phyloP scores from a whole-genome alignment of 495 filamentous ascomycete species.

The Penicillium waksmanii region DNA sequence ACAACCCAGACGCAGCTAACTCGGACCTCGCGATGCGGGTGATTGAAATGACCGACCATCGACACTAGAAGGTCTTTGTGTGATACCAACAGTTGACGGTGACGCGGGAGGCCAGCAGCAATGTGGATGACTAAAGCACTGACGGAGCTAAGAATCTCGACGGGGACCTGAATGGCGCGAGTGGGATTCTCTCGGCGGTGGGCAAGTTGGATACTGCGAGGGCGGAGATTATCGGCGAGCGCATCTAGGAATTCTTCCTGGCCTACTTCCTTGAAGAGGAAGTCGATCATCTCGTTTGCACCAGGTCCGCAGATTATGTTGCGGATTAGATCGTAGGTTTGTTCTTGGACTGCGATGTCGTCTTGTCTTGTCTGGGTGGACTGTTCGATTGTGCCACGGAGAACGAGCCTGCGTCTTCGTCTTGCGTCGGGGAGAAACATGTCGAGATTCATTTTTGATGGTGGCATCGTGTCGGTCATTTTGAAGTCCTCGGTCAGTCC shows the following conservation, averaged over 20 bases:
- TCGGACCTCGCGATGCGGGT: constrained; percentile 70
- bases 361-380: constrained; percentile 66
- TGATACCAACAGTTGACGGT: constrained; percentile 74
- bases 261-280: constrained; percentile 75
- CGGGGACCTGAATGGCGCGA: constrained; percentile 51
- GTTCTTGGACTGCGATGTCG: constrained; percentile 84
- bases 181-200: constrained; percentile 40
- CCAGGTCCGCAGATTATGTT: constrained; percentile 80
- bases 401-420: constrained; percentile 49
- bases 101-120: constrained; percentile 73
- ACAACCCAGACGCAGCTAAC: constrained; percentile 77
- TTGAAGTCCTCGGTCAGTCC: constrained; percentile 71
- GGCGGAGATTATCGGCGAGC: constrained; percentile 69
- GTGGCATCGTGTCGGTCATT: constrained; percentile 55
- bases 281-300: constrained; percentile 78
- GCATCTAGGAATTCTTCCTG: constrained; percentile 76
- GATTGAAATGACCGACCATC: constrained; percentile 63
- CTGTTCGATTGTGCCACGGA: constrained; percentile 52
- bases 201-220: constrained; percentile 49
- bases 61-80: constrained; percentile 59
- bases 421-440: constrained; percentile 45
- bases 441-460: constrained; percentile 47
- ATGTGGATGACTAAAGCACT: constrained; percentile 83
- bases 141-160: constrained; percentile 75
- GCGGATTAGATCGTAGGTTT: constrained; percentile 82